Conservation (phyloP, 441 rosid species). For the Manihot esculenta region DNA sequence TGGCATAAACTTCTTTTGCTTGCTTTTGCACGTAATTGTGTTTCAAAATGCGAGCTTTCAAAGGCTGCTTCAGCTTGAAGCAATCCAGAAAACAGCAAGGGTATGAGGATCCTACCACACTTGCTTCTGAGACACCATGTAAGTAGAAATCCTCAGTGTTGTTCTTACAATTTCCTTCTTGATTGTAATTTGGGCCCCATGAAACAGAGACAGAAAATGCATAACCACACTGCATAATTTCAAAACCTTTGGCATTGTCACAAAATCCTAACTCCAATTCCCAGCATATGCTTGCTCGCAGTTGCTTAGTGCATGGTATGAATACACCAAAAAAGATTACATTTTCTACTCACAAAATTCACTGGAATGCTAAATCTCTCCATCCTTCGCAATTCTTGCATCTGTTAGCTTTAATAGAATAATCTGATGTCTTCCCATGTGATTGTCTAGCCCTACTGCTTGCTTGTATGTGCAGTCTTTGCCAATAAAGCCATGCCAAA, state of each 20-base stretch:
- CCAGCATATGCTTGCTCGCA: neutral
- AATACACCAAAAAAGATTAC: neutral
- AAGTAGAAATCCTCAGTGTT: constrained; percentile 31
- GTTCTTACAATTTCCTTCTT: neutral
- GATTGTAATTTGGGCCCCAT: too few species aligned
- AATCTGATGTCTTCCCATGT: neutral
- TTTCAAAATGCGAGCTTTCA: constrained; percentile 41
- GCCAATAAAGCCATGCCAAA: neutral
- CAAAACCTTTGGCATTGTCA: neutral
- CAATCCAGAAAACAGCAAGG: constrained; percentile 20
- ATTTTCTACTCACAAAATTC: neutral
- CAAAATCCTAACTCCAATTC: neutral
- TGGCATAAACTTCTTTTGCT: neutral
- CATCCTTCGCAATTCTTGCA: neutral
- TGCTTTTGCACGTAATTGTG: neutral
- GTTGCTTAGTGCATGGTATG: neutral
- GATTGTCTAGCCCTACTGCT: neutral
- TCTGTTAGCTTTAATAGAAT: neutral
- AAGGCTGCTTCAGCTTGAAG: constrained; percentile 48
- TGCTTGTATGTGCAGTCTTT: neutral
- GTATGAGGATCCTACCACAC: constrained; percentile 38
- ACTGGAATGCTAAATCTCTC: neutral
- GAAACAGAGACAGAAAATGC: too few species aligned
- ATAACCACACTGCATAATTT: neutral
- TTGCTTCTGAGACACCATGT: constrained; percentile 67